Base-by-base conservation (phyloP, 2,329 filamentous ascomycete genomes). In the Xylariales sp. region DNA sequence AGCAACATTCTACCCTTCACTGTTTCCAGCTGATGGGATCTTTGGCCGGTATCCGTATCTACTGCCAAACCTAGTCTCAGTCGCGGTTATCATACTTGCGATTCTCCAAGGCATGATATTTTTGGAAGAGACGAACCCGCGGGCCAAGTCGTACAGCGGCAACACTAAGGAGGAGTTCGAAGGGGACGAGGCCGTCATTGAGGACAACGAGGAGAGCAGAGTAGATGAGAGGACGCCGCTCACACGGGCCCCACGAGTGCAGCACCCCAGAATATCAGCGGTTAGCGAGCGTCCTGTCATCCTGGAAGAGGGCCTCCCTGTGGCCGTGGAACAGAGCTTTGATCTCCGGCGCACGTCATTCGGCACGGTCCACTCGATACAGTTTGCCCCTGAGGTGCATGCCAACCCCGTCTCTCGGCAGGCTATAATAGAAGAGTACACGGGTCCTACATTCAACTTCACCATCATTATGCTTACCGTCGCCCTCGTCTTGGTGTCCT, bases 31-130 rank as follows among this genome's bases (percentile, higher is more conserved):
- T 32, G 81, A 82, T 32, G 81, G 81, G 1, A 50, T 83, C 0
- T 83, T 82, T 55, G 90, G 90, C 49, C 83, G 85, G 7, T 93
- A 90, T 72, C 91, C 92, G 0, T 94, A 92, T 72, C 83, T 93
- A n/a, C 80, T 86, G 5, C 91, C 91, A 1, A 93, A 93, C 73
- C 73, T 92, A 0, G 81, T 91, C 58, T 87, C 89, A 0, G 89
- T 90, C 0, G 81, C 78, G 1, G 82, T 92, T 9, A 83, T 93
- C 39, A 71, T 87, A 1, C 70, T 91, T 5, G 90, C 92, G 71
- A 83, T 92, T 41, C 74, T 87, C 8, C 75, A 92, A 55, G 86
- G 88, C n/a, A 81, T 85, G 54, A 74, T 91, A 32, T 90, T 91
- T 72, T 80, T 94, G 18, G 80, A 83, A 41, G 81, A 83, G 72